Percentiles rank a stretch among this genome's conserved stretches.
Conservation (phyloP, 1,284 basidiomycete species). For the Ustilago vetiveriae region DNA sequence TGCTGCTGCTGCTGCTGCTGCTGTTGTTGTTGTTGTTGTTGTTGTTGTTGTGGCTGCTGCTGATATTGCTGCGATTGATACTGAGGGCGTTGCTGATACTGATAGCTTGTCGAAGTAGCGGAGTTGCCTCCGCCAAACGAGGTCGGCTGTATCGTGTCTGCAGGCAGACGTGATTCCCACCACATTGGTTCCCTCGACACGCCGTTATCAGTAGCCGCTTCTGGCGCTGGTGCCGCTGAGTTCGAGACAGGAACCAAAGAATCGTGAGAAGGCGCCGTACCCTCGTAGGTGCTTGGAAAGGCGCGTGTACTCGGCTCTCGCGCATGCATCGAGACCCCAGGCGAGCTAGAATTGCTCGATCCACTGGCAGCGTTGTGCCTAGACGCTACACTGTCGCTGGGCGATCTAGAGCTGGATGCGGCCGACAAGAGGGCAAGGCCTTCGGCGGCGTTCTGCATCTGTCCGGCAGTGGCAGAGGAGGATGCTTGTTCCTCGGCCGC, state of each 20-base stretch:
- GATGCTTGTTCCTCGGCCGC: slow-evolving; percentile 5
- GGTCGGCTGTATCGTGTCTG: not conserved
- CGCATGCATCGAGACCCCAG: not conserved
- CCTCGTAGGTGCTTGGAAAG: not conserved
- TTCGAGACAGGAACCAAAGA: not conserved
- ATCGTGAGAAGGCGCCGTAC: not conserved
- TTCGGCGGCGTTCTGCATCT: slow-evolving; percentile 35
- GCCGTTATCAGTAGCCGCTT: not conserved
- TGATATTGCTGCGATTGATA: too few relatives aligned
- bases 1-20: not conserved
- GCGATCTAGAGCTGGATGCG: slow-evolving; percentile 15
- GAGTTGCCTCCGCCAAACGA: not conserved
- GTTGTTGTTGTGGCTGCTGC: too few relatives aligned
- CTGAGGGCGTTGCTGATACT: too few relatives aligned
- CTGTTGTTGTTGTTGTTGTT: not conserved
- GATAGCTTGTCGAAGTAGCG: not conserved
- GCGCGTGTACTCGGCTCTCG: slow-evolving; percentile 1
- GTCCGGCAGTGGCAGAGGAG: not conserved
- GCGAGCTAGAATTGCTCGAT: not conserved
- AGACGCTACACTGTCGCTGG: not conserved
- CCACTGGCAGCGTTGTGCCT: slow-evolving; percentile 1
- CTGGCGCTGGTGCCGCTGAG: not conserved
- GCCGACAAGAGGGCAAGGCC: slow-evolving; percentile 32
- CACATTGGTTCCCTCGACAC: slow-evolving; percentile 21
- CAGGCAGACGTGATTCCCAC: slow-evolving; percentile 17